Evolutionary conservation across 345 rosid genomes (phyloP), one percentile per base, ranked within the genome.

Genomic region (Euphorbia peplus): DNA sequence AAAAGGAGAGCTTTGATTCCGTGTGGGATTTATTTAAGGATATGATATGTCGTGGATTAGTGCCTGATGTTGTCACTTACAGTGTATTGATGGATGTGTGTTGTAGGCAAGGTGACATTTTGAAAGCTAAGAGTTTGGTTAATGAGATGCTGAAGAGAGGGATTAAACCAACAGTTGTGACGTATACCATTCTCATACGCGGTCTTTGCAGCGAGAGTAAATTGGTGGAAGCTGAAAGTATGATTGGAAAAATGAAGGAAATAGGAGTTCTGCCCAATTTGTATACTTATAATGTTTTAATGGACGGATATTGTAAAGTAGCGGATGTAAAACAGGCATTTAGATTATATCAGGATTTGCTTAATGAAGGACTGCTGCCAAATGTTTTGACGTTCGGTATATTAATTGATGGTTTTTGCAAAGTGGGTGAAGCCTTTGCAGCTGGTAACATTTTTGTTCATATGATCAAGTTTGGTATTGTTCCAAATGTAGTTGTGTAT

Each of bases 331-430:
- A 75, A 61, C 78, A 73, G 39, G 91, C 75, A n/a, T 69, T 83
- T 58, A 66, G 44, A 7, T 66, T 90, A 69, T 85, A 83, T 61
- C 53, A 59, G 60, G 86, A 79, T 66, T 69, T 85, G 78, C 55
- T 78, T 60, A 74, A 14, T n/a, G 68, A 69, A 67, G 81, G 82
- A 15, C 48, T 86, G 55, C 71, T 50, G 58, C 92, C 93, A 66
- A 80, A 83, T 78, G 78, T 83, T 77, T 73, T 90, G 62, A 70
- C 86, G 1, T 86, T 82, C n/a, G 90, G 90, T 24, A 72, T 74
- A 52, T 70, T 90, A 46, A 59, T 83, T 1, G 82, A 86, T 81
- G 89, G 83, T 15, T 83, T 90, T 56, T 84, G 93, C 69, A 87
- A 81, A 77, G 78, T 70, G 29, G 78, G 79, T 26, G 83, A 83